phyloP scores from a whole-genome alignment of 352 stramenopile species.

The Globisporangium spinosum region DNA sequence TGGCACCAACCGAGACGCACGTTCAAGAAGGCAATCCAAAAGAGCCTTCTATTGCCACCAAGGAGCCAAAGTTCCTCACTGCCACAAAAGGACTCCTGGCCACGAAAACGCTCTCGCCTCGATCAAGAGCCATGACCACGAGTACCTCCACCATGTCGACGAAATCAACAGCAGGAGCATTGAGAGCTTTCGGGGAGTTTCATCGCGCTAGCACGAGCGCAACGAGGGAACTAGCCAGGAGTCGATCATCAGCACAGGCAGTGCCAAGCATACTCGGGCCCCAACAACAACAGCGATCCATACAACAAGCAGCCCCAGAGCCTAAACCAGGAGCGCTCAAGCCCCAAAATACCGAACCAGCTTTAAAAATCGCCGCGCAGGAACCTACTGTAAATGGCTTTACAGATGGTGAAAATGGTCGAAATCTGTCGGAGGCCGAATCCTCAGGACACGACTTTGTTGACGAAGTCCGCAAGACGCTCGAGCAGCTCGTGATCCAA shows the following conservation, averaged over 20 bases:
- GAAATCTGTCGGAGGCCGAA: background rate
- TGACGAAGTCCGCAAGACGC: constrained; percentile 35
- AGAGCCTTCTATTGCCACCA: background rate
- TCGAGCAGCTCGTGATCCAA: constrained; percentile 44
- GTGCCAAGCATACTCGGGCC: background rate
- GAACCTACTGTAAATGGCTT: background rate
- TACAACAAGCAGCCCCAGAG: background rate
- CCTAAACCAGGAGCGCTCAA: background rate
- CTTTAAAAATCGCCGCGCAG: background rate
- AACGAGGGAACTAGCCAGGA: background rate
- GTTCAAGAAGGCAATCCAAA: background rate
- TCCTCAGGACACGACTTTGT: constrained; percentile 25
- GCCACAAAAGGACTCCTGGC: constrained; percentile 11
- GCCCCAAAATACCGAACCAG: background rate
- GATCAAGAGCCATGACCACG: background rate
- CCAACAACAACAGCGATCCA: background rate
- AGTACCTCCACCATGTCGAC: background rate
- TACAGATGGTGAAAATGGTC: background rate
- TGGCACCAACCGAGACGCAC: background rate
- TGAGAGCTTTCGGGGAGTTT: constrained; percentile 51
- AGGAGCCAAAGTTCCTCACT: constrained; percentile 14
- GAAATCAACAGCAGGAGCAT: background rate
- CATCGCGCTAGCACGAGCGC: constrained; percentile 32
- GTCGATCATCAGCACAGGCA: background rate
- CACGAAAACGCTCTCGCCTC: constrained; percentile 7